phyloP scores from a whole-genome alignment of 2,329 filamentous ascomycete genomes.

The Calonectria leucothoes region DNA sequence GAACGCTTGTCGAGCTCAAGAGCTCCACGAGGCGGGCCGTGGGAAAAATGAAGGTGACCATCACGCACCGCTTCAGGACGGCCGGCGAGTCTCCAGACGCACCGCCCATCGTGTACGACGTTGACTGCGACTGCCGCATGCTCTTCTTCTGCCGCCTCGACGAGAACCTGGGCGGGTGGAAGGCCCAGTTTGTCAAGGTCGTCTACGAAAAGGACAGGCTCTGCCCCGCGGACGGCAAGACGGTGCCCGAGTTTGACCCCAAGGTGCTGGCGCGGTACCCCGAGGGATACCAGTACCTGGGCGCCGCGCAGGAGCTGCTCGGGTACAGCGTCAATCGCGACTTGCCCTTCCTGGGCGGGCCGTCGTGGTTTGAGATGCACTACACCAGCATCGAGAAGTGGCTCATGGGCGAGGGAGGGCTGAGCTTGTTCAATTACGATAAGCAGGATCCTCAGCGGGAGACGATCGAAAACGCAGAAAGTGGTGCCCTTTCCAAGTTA shows the following conservation, averaged over 20 bases:
- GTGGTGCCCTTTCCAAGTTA: not conserved
- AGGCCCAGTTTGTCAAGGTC: constrained; percentile 6
- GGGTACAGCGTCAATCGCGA: not conserved
- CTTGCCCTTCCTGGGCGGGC: not conserved
- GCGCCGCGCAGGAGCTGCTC: not conserved
- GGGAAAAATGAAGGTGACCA: constrained; percentile 4
- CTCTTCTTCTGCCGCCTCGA: not conserved
- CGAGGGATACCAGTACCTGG: not conserved
- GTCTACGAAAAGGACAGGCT: not conserved
- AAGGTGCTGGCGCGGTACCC: not conserved
- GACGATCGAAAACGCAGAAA: not conserved
- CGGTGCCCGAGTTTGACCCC: not conserved
- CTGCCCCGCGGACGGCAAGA: not conserved
- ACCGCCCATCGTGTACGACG: not conserved
- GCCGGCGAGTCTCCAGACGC: not conserved
- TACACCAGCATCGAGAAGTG: not conserved
- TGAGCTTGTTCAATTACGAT: not conserved
- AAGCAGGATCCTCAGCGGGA: not conserved
- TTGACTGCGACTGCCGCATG: constrained; percentile 7
- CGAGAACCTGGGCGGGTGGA: not conserved
- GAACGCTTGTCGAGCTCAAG: not conserved
- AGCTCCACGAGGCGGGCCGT: not conserved
- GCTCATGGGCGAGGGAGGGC: not conserved
- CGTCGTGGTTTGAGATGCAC: constrained; percentile 1
- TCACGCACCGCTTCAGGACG: constrained; percentile 1